Base-by-base conservation (phyloP, 441 rosid genomes). In the Capsella rubella region DNA sequence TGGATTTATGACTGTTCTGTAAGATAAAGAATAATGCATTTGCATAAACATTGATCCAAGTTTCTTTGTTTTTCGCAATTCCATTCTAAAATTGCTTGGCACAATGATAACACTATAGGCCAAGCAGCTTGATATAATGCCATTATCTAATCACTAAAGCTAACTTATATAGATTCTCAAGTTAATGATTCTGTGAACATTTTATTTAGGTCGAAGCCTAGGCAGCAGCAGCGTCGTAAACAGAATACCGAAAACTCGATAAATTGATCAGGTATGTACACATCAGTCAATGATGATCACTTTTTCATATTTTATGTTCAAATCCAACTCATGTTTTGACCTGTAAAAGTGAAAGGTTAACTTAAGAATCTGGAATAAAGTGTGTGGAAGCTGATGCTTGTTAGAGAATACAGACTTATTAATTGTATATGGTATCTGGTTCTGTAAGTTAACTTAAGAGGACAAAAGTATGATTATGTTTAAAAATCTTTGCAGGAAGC, bases 151-250 rank as follows among this genome's bases (percentile, higher is more conserved):
- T 34, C 69, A 53, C 71, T 9, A 18, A 69, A 54, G 53, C 46
- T 31, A 31, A 0, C 13, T 18, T 42, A 8, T 4, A 5, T 27
- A 60, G 39, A 56, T 56, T 70, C 46, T 49, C 27, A n/a, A 55
- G 58, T 63, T 64, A 57, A 64, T 45, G 54, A 70, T 27, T 58
- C 10, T 45, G 3, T 59, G 52, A 72, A 45, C 39, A 8, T 52
- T 59, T 59, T 34, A 10, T 34, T 50, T 59, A 77, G 80, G 80
- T 77, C 72, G 69, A 28, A 60, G 80, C 77, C 46, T 77, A 77
- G 35, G 21, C 54, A 62, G 21, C 54, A 62, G 63, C 62, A 50
- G 14, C 72, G 54, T n/a, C 67, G 4, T 70, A 64, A 57, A 46
- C 65, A 56, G 70, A 21, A 61, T 16, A 54, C 39, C 21, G 1